Evolutionary conservation across 1,139 yeast genomes (phyloP).

Genomic region (Lodderomyces parapsilosis): DNA sequence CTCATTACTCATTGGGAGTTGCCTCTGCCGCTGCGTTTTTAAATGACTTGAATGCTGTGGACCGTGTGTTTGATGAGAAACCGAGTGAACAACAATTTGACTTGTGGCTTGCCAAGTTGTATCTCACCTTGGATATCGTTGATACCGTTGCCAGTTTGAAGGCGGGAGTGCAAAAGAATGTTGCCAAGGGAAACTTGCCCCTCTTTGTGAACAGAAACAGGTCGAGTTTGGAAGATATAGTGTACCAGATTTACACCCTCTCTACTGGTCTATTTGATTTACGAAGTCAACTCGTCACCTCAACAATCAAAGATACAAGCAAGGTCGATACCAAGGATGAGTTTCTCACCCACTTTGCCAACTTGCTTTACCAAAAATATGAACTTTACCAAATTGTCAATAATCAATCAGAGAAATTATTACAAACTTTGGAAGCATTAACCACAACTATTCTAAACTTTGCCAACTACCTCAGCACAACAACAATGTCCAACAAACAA

Average conservation of each 20-base stretch:
- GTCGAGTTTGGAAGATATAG: background rate
- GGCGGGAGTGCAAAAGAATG: slow-evolving; percentile 2
- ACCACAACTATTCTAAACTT: slow-evolving; percentile 37
- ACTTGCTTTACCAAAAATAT: slow-evolving; percentile 21
- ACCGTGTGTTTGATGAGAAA: slow-evolving; percentile 28
- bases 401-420: slow-evolving; percentile 12
- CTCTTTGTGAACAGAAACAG: slow-evolving; percentile 1
- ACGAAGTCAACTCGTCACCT: background rate
- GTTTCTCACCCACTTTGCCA: slow-evolving; percentile 5
- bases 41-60: slow-evolving; percentile 56
- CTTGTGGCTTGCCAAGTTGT: slow-evolving; percentile 46
- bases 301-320: background rate
- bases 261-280: slow-evolving; percentile 1
- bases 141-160: slow-evolving; percentile 32
- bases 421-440: slow-evolving; percentile 31
- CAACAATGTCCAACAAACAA: slow-evolving; percentile 3
- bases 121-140: slow-evolving; percentile 47
- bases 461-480: slow-evolving; percentile 23
- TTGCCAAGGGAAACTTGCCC: background rate
- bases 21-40: slow-evolving; percentile 54
- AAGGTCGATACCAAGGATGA: slow-evolving; percentile 1
- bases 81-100: slow-evolving; percentile 19
- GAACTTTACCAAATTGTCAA: slow-evolving; percentile 21
- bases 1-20: slow-evolving; percentile 54
- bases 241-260: background rate